phyloP scores from a whole-genome alignment of 2,329 filamentous ascomycete species.

The Teratosphaeria pseudoeucalypti region DNA sequence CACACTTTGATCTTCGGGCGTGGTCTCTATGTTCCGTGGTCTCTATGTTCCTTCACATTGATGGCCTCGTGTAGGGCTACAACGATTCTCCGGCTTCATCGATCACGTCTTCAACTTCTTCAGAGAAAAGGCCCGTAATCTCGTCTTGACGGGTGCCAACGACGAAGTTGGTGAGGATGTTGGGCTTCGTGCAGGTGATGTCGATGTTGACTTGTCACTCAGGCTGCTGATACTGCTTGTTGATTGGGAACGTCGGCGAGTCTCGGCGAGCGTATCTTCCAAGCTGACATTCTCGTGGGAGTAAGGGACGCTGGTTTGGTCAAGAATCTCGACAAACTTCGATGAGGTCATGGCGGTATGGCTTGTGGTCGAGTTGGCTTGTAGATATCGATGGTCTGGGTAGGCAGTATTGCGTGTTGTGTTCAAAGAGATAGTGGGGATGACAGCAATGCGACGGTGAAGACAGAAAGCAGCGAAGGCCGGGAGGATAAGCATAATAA shows the following conservation, averaged over 20 bases:
- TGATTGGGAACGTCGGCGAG: constrained; percentile 7
- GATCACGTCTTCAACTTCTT: constrained; percentile 1
- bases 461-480: neutral
- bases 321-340: constrained; percentile 28
- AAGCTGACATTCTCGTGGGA: constrained; percentile 26
- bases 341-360: neutral
- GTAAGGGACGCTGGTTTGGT: constrained; percentile 19
- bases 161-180: neutral
- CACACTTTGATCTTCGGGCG: neutral
- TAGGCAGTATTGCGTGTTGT: neutral
- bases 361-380: neutral
- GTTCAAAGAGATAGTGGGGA: neutral
- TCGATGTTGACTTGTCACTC: neutral
- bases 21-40: too few species aligned
- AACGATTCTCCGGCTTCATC: neutral
- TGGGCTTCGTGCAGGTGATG: neutral
- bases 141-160: neutral
- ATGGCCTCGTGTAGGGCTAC: neutral
- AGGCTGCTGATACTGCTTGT: constrained; percentile 1
- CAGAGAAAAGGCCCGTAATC: neutral
- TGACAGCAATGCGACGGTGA: neutral
- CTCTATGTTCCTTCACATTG: neutral
- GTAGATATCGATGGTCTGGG: neutral
- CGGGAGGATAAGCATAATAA: neutral
- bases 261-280: constrained; percentile 25